Evolutionary conservation across 495 filamentous ascomycete genomes (phyloP), one percentile per base, ranked within the genome.

Genomic region (Melanomma pulvis-pyrius): DNA sequence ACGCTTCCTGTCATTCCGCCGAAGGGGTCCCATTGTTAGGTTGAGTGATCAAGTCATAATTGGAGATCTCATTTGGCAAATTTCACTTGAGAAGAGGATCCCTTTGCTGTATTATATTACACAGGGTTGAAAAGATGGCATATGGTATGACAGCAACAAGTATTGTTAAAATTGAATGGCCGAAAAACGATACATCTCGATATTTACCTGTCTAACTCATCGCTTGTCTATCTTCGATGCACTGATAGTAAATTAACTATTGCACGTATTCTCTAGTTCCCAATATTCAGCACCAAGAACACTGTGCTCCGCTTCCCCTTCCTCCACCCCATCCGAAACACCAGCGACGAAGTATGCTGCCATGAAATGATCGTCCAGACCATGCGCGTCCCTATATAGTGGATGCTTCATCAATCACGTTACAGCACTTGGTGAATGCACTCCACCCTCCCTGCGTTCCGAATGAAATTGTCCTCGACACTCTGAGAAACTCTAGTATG

Each of bases 261-360:
- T 87, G 70, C 84, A 87, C 85, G 87, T 87, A 70, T 88, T 86
- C 24, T 78, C 81, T 74, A 87, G 73, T 74, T 88, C 86, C 85
- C 85, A 87, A 61, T 79, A 81, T 75, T 88, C 84, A 0, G 85
- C 86, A 12, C 73, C 79, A 66, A 87, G 47, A 12, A 74, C 70
- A 0, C 77, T 79, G 24, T 72, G 60, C 1, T 67, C 70, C 5
- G 77, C 80, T 46, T 73, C 13, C 5, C 39, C 68, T 70, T 86
- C 84, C 39, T 83, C 83, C 51, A 73, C 71, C 36, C 78, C 79
- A 12, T 83, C 84, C 22, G 75, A 79, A 8, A 79, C 77, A 17
- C 86, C 86, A 0, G 83, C 84, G 1, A 85, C 82, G 74, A 87
- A 87, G 60, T 81, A 63, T 0, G 80, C 79, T 11, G 81, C 75